Evolutionary conservation across 2,329 filamentous ascomycete genomes (phyloP).

Genomic region (Stemphylium beticola): DNA sequence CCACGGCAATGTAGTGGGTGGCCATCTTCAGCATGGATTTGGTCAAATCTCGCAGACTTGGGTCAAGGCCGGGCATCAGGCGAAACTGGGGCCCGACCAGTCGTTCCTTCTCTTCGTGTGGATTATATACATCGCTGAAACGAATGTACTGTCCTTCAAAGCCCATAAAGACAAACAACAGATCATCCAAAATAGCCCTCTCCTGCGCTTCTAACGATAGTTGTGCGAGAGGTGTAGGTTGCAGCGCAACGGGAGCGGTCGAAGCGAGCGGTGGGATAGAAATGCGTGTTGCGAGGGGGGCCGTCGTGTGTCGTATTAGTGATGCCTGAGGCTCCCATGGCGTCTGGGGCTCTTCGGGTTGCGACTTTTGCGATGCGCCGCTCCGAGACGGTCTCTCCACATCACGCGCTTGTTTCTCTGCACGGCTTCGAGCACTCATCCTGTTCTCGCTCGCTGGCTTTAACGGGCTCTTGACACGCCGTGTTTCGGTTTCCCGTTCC

Average conservation of each 20-base stretch:
- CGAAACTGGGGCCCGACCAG: constrained; percentile 82
- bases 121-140: constrained; percentile 82
- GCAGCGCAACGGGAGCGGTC: constrained; percentile 70
- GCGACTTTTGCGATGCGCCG: constrained; percentile 26
- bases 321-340: constrained; percentile 82
- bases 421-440: constrained; percentile 40
- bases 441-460: constrained; percentile 45
- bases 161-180: constrained; percentile 96
- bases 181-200: constrained; percentile 82
- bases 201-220: constrained; percentile 84
- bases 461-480: constrained; percentile 46
- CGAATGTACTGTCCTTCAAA: constrained; percentile 98
- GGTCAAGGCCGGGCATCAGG: constrained; percentile 83
- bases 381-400: constrained; percentile 31
- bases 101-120: constrained; percentile 82
- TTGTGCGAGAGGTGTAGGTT: constrained; percentile 71
- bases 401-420: constrained; percentile 40
- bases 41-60: constrained; percentile 86
- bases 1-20: constrained; percentile 88
- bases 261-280: constrained; percentile 68
- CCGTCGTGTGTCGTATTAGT: constrained; percentile 71
- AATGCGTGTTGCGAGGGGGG: constrained; percentile 74
- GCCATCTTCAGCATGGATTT: constrained; percentile 91
- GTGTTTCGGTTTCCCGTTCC: constrained; percentile 44
- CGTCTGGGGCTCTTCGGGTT: constrained; percentile 39